A percentile compares a stretch with the other conserved stretches of the same genome.
Evolutionary conservation across 2,329 filamentous ascomycete genomes (phyloP).

Genomic region (Aspergillus neotritici): DNA sequence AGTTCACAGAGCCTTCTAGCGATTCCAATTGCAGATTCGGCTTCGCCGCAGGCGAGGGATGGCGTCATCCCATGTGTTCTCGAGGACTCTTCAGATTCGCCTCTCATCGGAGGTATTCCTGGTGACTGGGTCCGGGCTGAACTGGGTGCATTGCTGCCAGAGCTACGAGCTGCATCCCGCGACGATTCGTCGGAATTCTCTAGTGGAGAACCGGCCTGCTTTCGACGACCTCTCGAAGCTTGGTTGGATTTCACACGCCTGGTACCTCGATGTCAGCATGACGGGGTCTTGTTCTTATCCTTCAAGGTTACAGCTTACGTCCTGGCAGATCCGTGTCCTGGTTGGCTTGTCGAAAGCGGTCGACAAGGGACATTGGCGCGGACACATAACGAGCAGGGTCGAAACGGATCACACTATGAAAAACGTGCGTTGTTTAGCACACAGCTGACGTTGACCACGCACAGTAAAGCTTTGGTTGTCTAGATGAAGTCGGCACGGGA

Average conservation of each 20-base stretch:
- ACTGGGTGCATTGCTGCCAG: too few relatives aligned
- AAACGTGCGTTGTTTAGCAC: too few relatives aligned
- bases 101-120: not conserved
- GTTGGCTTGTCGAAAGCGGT: not conserved
- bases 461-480: not conserved
- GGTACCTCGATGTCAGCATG: too few relatives aligned
- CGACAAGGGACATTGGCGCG: constrained; percentile 1
- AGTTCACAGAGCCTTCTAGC: constrained; percentile 28
- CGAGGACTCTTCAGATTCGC: not conserved
- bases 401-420: not conserved
- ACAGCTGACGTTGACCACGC: too few relatives aligned
- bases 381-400: not conserved
- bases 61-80: too few relatives aligned
- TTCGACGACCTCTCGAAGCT: too few relatives aligned
- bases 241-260: too few relatives aligned
- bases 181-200: too few relatives aligned
- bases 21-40: constrained; percentile 33
- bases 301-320: not conserved
- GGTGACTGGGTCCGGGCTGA: not conserved
- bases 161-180: too few relatives aligned
- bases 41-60: constrained; percentile 21
- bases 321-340: not conserved
- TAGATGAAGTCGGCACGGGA: not conserved
- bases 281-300: not conserved
- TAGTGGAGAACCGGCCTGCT: too few relatives aligned